Base-by-base conservation (phyloP, 306 rosid species). In the Cicer yamashitae region DNA sequence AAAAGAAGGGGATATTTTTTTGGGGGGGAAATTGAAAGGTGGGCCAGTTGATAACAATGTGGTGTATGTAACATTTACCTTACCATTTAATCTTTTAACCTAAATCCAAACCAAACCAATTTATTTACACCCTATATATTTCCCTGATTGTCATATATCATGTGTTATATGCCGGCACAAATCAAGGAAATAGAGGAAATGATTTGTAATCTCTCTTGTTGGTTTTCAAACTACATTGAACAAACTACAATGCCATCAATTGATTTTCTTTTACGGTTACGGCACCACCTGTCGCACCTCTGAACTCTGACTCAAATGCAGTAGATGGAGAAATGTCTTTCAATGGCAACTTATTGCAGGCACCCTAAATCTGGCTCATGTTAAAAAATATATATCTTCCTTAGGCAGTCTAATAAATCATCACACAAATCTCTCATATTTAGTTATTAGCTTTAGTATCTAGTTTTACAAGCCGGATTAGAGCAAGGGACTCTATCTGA, bases 401-500 rank as follows among this genome's bases (percentile, higher is more conserved):
- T 54, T 18, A 18, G 37, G 13, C 8, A 50, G 3, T 58, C 38
- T 10, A 70, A 48, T 58, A 9, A 39, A 18, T 18, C 67, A 13
- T 58, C 67, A 25, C 30, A 25, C 30, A 25, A 41, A 56, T 22
- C 65, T 57, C 6, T 39, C 53, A 10, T 8, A 7, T 22, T 57
- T 17, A 2, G 57, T 58, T 43, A 58, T 44, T 73, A 73, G 48
- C 18, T 14, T 48, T 25, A 15, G 18, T 30, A 38, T 30, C 7
- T n/a, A 14, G 59, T 46, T 47, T 47, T 7, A 44, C 34, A 45
- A 43, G 48, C 45, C 13, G 46, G 39, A 73, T 44, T 11, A 12
- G 67, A 44, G 30, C 59, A 10, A 58, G 58, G 67, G 44, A 46
- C 40, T 70, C 18, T 70, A 14, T n/a, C 15, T 15, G 15, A 48